Base-by-base conservation (phyloP, 75 land plant species). In the Cryptomeria japonica region DNA sequence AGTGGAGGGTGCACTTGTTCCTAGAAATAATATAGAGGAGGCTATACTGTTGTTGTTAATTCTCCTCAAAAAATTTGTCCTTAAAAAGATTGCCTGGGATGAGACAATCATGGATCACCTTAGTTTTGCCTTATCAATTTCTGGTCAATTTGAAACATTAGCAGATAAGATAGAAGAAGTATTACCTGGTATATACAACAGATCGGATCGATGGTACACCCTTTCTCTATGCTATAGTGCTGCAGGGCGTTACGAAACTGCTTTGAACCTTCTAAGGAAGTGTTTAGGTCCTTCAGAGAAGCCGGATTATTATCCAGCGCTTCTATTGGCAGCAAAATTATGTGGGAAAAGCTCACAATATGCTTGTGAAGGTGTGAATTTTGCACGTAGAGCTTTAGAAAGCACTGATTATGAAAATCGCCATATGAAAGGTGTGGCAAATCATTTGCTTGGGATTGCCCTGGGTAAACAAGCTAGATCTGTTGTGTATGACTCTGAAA, bases 191-290 rank as follows among this genome's bases (percentile, higher is more conserved):
- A 85, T 92, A 4, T 91, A 90, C 82, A 84, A 83, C 42, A 89
- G 99, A 87, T 85, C 91, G 2, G 99, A 96, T 13, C 91, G 99
- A 83, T 98, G 99, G 99, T 98, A 98, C 87, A 82, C 90, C 89
- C 94, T 98, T 56, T 94, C 99, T 78, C 97, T 98, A 46, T 98
- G 97, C 88, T 97, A 97, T 84, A 87, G 92, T 92, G 93, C 95
- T 61, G 89, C 92, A 46, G 94, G 92, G 37, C 88, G 94, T 53
- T 42, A 91, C 83, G 89, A 92, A 51, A 87, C 64, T 31, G 99
- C 99, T 2, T 68, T 98, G 56, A 92, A 92, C 78, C 92, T 98
- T 44, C 42, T 98, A 32, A 90, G 89, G 84, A 96, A 94, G 73
- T 72, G 89, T 36, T 82, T 91, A 3, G 86, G 89, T 83, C 84